Evolutionary conservation across 2,329 filamentous ascomycete species (phyloP), one percentile per base, ranked within the genome.

Genomic region (Grosmannia penicillata): DNA sequence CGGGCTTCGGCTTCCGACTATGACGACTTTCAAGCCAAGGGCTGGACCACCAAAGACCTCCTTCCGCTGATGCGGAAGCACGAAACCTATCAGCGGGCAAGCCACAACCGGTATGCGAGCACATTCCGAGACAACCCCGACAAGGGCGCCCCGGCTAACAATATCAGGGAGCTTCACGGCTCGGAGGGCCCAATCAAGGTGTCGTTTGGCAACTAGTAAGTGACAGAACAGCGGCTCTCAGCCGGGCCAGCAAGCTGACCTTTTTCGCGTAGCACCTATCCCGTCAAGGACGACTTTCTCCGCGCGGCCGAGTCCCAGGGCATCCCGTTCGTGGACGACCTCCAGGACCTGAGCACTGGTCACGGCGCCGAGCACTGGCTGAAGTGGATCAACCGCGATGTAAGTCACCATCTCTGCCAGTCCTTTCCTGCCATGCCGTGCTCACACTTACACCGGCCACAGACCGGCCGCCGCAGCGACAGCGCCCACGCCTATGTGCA

Each of bases 151-250:
- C 33, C n/a, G 15, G 23, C 28, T 23, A 14, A 30, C 26, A 3
- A 4, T 8, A 22, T 11, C 38, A 68, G 70, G 44, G 76, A 82
- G 9, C 55, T 82, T 18, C 82, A 89, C 50, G 82, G 82, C 1
- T 83, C 78, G 40, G 79, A 84, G 25, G 82, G 82, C 0, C 82
- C 82, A 0, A 85, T 86, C 61, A 85, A 85, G 59, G 80, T 85
- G 28, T 85, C 79, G 0, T 86, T 86, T 46, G 78, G 79, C 39
- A 84, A 84, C 57, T 80, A 84, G 57, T 59, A 51, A 45, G 52
- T n/a, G n/a, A n/a, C n/a, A n/a, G n/a, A n/a, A n/a, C n/a, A n/a
- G n/a, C n/a, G n/a, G n/a, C n/a, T n/a, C n/a, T n/a, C n/a, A n/a
- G n/a, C n/a, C n/a, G n/a, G n/a, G n/a, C n/a, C n/a, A n/a, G n/a